Conservation (phyloP, 805 yeast species). For the Groenewaldozyma salmanticensis region DNA sequence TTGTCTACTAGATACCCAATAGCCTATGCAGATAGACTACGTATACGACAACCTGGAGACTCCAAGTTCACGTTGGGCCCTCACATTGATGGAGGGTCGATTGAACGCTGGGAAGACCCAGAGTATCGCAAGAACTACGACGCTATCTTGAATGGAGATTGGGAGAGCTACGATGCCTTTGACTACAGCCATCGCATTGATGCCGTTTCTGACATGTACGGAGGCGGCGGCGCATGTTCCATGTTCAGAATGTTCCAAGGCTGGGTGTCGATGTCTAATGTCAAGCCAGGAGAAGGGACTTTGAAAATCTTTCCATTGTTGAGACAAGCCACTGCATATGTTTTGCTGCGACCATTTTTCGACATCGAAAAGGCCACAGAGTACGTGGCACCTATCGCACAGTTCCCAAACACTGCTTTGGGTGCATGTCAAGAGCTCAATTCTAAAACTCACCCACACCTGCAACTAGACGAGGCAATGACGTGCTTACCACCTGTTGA, state of each 20-base stretch:
- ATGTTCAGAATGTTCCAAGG: slow-evolving; percentile 38
- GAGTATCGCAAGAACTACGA: slow-evolving; percentile 30
- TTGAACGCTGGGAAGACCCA: slow-evolving; percentile 38
- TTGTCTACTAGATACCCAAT: slow-evolving; percentile 22
- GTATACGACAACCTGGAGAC: slow-evolving; percentile 33
- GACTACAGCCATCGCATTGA: slow-evolving; percentile 28
- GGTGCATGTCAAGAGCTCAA: slow-evolving; percentile 25
- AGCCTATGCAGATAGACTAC: slow-evolving; percentile 34
- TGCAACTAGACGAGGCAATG: slow-evolving; percentile 26
- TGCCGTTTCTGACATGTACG: slow-evolving; percentile 27
- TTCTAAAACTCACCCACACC: slow-evolving; percentile 29
- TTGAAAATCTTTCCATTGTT: slow-evolving; percentile 31
- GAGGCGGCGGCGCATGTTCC: slow-evolving; percentile 23
- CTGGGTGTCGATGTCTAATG: slow-evolving; percentile 34
- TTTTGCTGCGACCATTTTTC: slow-evolving; percentile 34
- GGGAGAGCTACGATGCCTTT: slow-evolving; percentile 37
- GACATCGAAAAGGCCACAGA: slow-evolving; percentile 2
- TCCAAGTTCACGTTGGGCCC: slow-evolving; percentile 25
- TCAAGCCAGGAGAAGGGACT: slow-evolving; percentile 33
- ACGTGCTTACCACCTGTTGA: slow-evolving; percentile 31
- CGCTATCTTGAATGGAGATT: slow-evolving; percentile 29
- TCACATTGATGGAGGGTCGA: slow-evolving; percentile 34
- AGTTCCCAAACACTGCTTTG: slow-evolving; percentile 26
- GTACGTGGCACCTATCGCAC: not conserved
- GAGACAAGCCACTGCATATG: slow-evolving; percentile 31